Conservation (phyloP, 345 rosid genomes). For the Lumnitzera racemosa region DNA sequence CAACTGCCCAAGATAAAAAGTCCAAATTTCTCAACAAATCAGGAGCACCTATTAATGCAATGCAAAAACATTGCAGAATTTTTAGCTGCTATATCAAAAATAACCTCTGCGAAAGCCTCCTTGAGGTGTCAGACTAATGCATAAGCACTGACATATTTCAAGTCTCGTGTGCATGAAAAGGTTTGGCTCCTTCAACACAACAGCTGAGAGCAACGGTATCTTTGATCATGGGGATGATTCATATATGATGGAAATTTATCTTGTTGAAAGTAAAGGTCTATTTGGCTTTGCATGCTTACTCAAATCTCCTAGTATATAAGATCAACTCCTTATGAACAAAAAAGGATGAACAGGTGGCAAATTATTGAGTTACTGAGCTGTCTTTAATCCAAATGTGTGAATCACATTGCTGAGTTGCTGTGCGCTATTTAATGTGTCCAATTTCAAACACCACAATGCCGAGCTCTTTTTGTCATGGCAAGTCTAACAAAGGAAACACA, state of each 20-base stretch:
- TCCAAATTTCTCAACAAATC: conserved; percentile 36
- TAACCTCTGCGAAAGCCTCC: conserved; percentile 85
- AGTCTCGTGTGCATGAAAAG: conserved; percentile 70
- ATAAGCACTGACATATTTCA: conserved; percentile 91
- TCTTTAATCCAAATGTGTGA: no score
- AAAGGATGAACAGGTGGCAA: conserved; percentile 14
- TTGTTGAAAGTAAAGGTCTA: conserved; percentile 93
- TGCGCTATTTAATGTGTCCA: no score
- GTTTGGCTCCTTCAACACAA: conserved; percentile 92
- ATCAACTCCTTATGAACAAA: conserved; percentile 75
- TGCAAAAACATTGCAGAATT: conserved; percentile 88
- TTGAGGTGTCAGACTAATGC: conserved; percentile 94
- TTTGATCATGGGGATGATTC: conserved; percentile 94
- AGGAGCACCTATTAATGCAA: conserved; percentile 68
- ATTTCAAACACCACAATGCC: no score
- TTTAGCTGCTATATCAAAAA: conserved; percentile 76
- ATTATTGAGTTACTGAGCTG: no score
- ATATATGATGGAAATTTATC: conserved; percentile 79
- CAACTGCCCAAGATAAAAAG: conserved; percentile 54
- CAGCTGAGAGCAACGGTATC: conserved; percentile 73
- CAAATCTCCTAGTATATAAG: conserved; percentile 74
- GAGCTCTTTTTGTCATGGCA: no score
- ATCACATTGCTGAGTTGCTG: no score
- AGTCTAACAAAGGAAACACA: no score
- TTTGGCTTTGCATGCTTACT: conserved; percentile 88